Conservation (phyloP, 179 eudicot species). For the Vitellaria paradoxa region DNA sequence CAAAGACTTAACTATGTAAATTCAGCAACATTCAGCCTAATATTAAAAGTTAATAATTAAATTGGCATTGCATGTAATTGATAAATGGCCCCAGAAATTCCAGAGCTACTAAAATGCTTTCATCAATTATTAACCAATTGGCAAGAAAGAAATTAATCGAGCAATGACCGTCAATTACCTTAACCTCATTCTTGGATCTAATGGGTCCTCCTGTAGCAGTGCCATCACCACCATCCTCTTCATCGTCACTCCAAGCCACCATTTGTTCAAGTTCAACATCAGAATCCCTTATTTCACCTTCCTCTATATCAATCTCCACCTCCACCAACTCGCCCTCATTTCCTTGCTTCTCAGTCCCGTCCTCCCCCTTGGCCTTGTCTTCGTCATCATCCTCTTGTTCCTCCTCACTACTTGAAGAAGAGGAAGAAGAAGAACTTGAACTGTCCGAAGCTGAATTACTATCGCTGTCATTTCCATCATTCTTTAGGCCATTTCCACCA, state of each 20-base stretch:
- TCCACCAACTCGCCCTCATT: too few species aligned
- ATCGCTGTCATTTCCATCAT: slow-evolving; percentile 16
- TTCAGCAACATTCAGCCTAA: too few species aligned
- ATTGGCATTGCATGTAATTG: too few species aligned
- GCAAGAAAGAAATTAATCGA: background rate
- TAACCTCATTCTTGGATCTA: slow-evolving; percentile 48
- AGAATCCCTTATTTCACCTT: slow-evolving; percentile 70
- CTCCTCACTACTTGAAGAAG: slow-evolving; percentile 48
- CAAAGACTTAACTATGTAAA: too few species aligned
- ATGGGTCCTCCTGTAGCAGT: slow-evolving; percentile 37
- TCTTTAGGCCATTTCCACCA: background rate
- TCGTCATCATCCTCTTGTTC: slow-evolving; percentile 42
- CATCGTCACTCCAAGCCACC: slow-evolving; percentile 52
- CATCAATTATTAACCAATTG: background rate
- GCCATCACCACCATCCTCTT: slow-evolving; percentile 20
- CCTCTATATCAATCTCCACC: slow-evolving; percentile 47
- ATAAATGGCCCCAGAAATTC: too few species aligned
- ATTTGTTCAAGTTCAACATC: slow-evolving; percentile 42
- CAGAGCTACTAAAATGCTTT: too few species aligned
- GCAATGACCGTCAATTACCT: slow-evolving; percentile 29
- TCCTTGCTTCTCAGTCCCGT: slow-evolving; percentile 16
- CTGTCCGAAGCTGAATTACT: slow-evolving; percentile 40
- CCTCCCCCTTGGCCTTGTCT: slow-evolving; percentile 1
- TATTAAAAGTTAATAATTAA: too few species aligned
- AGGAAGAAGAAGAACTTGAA: slow-evolving; percentile 38